Evolutionary conservation across 1,284 basidiomycete species (phyloP), one percentile per base, ranked within the genome.

Genomic region (Volvariella surrecta): DNA sequence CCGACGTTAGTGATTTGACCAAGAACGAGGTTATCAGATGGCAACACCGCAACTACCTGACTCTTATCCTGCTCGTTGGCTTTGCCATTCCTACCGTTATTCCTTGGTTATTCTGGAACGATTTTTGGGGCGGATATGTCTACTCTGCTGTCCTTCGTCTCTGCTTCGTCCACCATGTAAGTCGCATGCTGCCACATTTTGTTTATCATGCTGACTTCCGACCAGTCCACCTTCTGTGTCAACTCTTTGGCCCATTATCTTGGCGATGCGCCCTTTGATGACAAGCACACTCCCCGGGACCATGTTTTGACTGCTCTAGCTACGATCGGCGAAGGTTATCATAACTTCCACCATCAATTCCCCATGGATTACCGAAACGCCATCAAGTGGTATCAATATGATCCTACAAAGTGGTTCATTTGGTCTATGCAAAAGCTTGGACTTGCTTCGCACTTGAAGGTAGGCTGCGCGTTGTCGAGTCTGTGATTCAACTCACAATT

Each of bases 291-390:
- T n/a, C 90, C 90, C 24, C 73, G 81, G 44, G 89, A 93, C 63
- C 89, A 92, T 65, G 67, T 93, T 54, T 62, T 93, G 58, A 94
- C 91, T 30, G 91, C 91, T 8, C 70, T 94, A 35, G 81, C 79
- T 47, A 94, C 91, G 21, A 81, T 93, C 57, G 91, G 91, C 48
- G 91, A 95, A 64, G 91, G 92, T 10, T 95, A 95, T 71, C 91
- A 95, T 75, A 95, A 96, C 68, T 96, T 96, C 77, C 90, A 93
- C 66, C 89, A 89, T 57, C 87, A 92, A 63, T 91, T 92, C 76
- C 89, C 89, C 8, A 89, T 89, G 85, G 92, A 96, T 64, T 95
- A 89, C 71, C 77, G 92, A 34, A 94, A 94, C 57, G 90, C 89
- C 34, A 89, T 92, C 71, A 88, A 73, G 63, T 93, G 88, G 88